phyloP scores from a whole-genome alignment of 73 alveolate genomes.

The Paramecium primaurelia region DNA sequence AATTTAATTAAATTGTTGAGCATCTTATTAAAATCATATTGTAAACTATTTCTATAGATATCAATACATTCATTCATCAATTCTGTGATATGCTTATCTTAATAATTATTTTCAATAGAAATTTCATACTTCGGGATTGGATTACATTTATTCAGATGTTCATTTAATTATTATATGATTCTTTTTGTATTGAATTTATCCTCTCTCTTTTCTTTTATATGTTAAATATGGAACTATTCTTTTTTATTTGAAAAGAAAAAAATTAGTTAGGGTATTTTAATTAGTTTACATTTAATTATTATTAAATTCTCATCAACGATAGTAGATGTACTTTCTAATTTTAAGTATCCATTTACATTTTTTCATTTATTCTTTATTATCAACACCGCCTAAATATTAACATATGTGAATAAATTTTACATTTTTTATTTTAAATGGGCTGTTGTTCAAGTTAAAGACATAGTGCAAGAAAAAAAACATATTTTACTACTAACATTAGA shows the following conservation, averaged over 20 bases:
- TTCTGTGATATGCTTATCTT: neutral
- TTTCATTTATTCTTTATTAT: neutral
- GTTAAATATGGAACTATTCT: neutral
- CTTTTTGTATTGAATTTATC: neutral
- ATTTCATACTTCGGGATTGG: neutral
- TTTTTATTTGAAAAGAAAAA: neutral
- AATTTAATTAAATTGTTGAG: neutral
- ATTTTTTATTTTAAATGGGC: neutral
- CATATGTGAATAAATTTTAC: neutral
- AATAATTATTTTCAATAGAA: neutral
- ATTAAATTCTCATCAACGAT: neutral
- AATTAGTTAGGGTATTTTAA: neutral
- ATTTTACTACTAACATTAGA: constrained; percentile 44
- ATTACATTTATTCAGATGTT: neutral
- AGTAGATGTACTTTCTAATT: neutral
- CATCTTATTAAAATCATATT: neutral
- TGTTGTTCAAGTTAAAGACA: neutral
- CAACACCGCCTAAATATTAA: neutral
- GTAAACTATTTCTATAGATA: neutral
- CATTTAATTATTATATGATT: neutral
- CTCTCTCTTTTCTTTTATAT: neutral
- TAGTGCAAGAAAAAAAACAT: neutral
- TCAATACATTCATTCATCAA: neutral
- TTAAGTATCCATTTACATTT: neutral
- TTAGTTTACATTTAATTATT: neutral